These are phyloP conservation scores for Suillus decipiens DNA, from an alignment of 768 basidiomycete genomes.

Conservation along the genomic window DNA sequence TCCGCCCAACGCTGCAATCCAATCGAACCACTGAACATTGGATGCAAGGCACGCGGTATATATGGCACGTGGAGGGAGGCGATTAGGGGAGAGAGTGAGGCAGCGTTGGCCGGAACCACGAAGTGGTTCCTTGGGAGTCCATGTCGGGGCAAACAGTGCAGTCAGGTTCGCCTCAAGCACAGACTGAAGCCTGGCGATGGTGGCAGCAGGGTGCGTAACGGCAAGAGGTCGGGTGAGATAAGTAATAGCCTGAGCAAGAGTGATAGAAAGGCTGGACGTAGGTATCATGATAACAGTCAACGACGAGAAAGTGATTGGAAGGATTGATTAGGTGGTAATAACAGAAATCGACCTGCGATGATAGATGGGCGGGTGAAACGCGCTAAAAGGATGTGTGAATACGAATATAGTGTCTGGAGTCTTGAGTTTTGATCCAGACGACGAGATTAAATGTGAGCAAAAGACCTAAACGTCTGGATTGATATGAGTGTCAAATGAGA, in stretches of 20 bases:
- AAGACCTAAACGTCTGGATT: conserved; percentile 13
- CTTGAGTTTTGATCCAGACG: conserved; percentile 28
- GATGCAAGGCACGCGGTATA: conserved; percentile 70
- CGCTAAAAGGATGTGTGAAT: conserved; percentile 26
- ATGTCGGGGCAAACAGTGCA: conserved; percentile 65
- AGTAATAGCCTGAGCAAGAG: conserved; percentile 72
- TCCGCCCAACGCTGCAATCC: conserved; percentile 71
- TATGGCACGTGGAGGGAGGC: conserved; percentile 69
- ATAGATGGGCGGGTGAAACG: conserved; percentile 23
- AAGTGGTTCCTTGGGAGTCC: conserved; percentile 66
- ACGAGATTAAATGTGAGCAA: conserved; percentile 21
- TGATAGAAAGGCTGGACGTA: conserved; percentile 57
- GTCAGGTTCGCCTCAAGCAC: conserved; percentile 74
- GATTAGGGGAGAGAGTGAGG: conserved; percentile 68
- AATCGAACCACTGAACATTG: conserved; percentile 78
- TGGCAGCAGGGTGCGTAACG: conserved; percentile 53
- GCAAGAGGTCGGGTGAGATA: conserved; percentile 72
- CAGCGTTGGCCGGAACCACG: conserved; percentile 72
- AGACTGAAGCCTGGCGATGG: conserved; percentile 68
- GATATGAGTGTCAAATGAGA: conserved; percentile 1
- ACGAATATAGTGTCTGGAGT: conserved; percentile 20
- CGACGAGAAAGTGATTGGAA: not conserved
- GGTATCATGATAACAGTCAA: conserved; percentile 25
- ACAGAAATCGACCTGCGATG: conserved; percentile 34
- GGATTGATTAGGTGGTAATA: conserved; percentile 16